These are phyloP conservation scores for Fibroporia radiculosa DNA, from an alignment of 768 basidiomycete genomes.

Conservation along the genomic window DNA sequence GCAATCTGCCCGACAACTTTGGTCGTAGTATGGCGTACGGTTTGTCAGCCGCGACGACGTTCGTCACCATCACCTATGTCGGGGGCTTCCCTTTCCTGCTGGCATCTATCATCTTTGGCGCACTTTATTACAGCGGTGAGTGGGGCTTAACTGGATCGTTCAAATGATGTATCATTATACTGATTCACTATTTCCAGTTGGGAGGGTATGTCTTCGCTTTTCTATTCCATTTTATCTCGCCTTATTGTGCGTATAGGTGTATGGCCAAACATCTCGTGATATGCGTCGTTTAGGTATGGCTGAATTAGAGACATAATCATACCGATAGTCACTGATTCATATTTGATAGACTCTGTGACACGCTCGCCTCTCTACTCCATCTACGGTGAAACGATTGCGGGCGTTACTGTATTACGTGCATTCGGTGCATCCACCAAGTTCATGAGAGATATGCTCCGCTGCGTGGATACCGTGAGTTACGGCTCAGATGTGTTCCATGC, in stretches of 20 bases:
- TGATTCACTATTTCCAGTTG: conserved; percentile 25
- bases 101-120: conserved; percentile 46
- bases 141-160: conserved; percentile 9
- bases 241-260: conserved; percentile 36
- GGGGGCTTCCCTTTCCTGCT: conserved; percentile 73
- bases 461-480: conserved; percentile 63
- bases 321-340: conserved; percentile 5
- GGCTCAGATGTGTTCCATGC: neutral
- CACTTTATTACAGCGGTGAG: conserved; percentile 67
- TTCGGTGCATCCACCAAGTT: conserved; percentile 88
- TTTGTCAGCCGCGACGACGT: conserved; percentile 62
- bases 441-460: conserved; percentile 74
- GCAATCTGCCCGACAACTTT: conserved; percentile 77
- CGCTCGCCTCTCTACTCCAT: conserved; percentile 45
- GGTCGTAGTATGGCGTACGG: conserved; percentile 68
- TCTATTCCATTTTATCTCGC: conserved; percentile 1
- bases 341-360: conserved; percentile 30
- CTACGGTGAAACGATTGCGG: conserved; percentile 45
- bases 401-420: conserved; percentile 56
- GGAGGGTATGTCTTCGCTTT: conserved; percentile 26
- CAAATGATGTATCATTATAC: neutral
- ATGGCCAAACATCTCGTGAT: conserved; percentile 82
- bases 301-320: conserved; percentile 13
- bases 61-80: conserved; percentile 67
- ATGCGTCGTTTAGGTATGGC: conserved; percentile 69